Conservation (phyloP, 2,329 filamentous ascomycete species). For the Arthrobotrys conoides region DNA sequence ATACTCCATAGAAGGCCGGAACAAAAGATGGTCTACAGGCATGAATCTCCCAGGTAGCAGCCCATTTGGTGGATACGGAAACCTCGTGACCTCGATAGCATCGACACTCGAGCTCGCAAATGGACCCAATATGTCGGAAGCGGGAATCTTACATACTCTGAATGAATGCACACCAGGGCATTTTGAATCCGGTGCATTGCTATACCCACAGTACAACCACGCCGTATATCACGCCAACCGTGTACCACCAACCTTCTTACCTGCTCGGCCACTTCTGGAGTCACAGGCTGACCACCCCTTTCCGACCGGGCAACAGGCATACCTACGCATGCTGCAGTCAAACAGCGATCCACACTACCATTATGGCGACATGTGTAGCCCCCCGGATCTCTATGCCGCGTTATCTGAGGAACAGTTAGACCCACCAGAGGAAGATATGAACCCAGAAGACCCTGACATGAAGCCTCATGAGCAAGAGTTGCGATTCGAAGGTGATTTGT, state of each 20-base stretch:
- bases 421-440: conserved; percentile 85
- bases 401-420: conserved; percentile 80
- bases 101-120: conserved; percentile 74
- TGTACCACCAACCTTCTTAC: conserved; percentile 31
- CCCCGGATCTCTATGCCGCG: conserved; percentile 82
- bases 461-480: conserved; percentile 83
- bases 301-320: conserved; percentile 71
- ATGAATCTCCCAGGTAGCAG: conserved; percentile 73
- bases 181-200: conserved; percentile 41
- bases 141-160: conserved; percentile 71
- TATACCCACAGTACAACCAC: conserved; percentile 48
- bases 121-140: conserved; percentile 72
- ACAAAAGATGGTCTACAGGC: conserved; percentile 84
- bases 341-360: conserved; percentile 81
- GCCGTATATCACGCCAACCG: conserved; percentile 34
- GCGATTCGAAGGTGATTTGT: conserved; percentile 84
- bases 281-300: conserved; percentile 67
- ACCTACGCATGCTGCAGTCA: conserved; percentile 78
- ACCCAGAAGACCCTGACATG: conserved; percentile 81
- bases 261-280: conserved; percentile 42
- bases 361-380: conserved; percentile 80
- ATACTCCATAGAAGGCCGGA: conserved; percentile 78
- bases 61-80: conserved; percentile 71
- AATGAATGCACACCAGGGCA: conserved; percentile 64
- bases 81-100: conserved; percentile 76